Evolutionary conservation across 176 grass and related monocot species (phyloP), one percentile per base, ranked within the genome.

Genomic region (Oryza longistaminata): DNA sequence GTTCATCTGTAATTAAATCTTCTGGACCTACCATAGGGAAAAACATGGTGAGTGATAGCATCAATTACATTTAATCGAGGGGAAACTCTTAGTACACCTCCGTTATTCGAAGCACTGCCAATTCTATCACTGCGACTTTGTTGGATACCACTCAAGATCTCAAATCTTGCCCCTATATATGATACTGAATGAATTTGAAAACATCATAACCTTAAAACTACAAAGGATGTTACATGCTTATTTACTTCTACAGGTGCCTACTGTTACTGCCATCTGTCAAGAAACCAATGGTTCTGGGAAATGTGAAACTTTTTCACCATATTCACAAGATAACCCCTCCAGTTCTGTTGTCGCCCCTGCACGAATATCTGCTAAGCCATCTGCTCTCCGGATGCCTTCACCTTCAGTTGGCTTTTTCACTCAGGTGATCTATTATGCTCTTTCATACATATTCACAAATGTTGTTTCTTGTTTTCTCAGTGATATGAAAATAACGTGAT

Each of bases 181-280:
- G 49, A 68, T 61, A 58, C 12, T 81, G 12, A 7, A 81, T 21
- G 29, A 33, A 70, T 69, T 72, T 43, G 34, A 72, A 58, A 22
- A 40, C 39, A 40, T 40, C 7, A 2, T 40, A 40, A 6, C 39
- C 39, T 40, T 40, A 40, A 40, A 40, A 69, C 25, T 67, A 48
- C 40, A 81, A 50, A 64, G 44, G 24, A 2, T 67, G n/a, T 61
- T 64, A 77, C 65, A 58, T 22, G 14, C 14, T 73, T 14, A 4
- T 85, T 88, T 80, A 48, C n/a, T 76, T 84, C 65, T 90, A 39
- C 64, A 92, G 91, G 80, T 69, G 39, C 69, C 90, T 48, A 27
- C 58, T 70, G 58, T 87, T 74, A 76, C 50, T 61, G n/a, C 39
- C 39, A 8, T 8, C 39, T 7, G 39, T 40, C 39, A 40, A 40